Percentiles rank a stretch among this genome's conserved stretches.
Conservation (phyloP, 2,329 filamentous ascomycete genomes). For the Penicillium frequentans region DNA sequence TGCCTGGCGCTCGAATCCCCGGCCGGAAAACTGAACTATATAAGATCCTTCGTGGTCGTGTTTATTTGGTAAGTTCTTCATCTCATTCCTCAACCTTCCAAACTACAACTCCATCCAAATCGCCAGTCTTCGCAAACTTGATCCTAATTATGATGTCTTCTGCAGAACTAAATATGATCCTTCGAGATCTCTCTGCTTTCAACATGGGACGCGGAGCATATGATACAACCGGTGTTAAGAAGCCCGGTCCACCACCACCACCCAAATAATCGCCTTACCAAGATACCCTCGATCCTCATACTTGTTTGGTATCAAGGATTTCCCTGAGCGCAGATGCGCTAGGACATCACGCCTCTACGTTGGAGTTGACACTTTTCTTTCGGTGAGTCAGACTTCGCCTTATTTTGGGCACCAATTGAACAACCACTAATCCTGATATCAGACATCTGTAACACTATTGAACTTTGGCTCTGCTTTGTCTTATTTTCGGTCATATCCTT, state of each 20-base stretch:
- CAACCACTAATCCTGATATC: conserved; percentile 8
- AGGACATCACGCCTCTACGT: conserved; percentile 29
- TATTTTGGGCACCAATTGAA: conserved; percentile 22
- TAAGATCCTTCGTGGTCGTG: conserved; percentile 23
- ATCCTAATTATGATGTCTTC: conserved; percentile 33
- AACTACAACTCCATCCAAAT: not conserved
- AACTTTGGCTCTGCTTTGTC: conserved; percentile 7
- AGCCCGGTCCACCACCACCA: conserved; percentile 48
- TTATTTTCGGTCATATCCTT: conserved; percentile 18
- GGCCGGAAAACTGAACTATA: conserved; percentile 17
- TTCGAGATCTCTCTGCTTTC: conserved; percentile 40
- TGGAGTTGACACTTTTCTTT: conserved; percentile 24
- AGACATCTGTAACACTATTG: conserved; percentile 35
- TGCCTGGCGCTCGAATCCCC: conserved; percentile 13
- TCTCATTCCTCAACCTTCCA: conserved; percentile 14
- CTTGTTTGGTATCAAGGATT: conserved; percentile 15
- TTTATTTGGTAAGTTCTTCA: conserved; percentile 22
- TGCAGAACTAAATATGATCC: conserved; percentile 42
- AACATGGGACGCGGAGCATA: conserved; percentile 55
- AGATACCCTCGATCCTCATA: conserved; percentile 19
- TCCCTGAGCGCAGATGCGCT: conserved; percentile 21
- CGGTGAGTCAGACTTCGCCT: conserved; percentile 26
- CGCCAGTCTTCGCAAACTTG: not conserved
- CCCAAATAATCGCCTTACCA: conserved; percentile 31
- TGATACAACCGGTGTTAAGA: conserved; percentile 53